Evolutionary conservation across 768 basidiomycete species (phyloP), one percentile per base, ranked within the genome.

Genomic region (Lactifluus rugatus): DNA sequence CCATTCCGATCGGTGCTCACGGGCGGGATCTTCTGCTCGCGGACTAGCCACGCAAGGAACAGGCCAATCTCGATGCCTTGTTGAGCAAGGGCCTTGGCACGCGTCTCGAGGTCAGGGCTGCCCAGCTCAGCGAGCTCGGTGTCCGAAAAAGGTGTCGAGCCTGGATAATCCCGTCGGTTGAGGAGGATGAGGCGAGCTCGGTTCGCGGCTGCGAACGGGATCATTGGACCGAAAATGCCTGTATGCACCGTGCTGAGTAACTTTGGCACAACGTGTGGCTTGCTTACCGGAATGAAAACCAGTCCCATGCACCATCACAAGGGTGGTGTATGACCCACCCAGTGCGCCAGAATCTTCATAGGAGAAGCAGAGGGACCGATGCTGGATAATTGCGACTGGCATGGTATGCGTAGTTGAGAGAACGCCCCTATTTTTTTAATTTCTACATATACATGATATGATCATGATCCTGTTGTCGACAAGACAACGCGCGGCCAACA

Each of bases 91-190:
- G 54, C 56, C 28, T 39, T 50, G 1, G 60, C 56, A 23, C 62
- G 60, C 8, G 47, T 55, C 44, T 36, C 52, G 2, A 54, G 14
- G 25, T 65, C 53, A 6, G 56, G 10, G 26, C 64, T 65, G n/a
- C 36, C 45, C n/a, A 64, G 45, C 23, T 26, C 54, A 26, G 41
- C 59, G 46, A 67, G 58, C 36, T 69, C 68, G 9, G 46, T 44
- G 28, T 50, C 41, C 3, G 60, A 59, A 34, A 62, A 62, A 4
- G 62, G 65, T 14, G 65, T 63, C 19, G 66, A 65, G 6, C 61
- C 61, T 2, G 58, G 62, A 34, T 67, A 69, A 32, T 67, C 68
- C 14, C 68, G 60, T 23, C 65, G 53, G 32, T 65, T 69, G 31
- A 69, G 28, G n/a, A 62, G 41, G 46, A 69, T 52, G 8, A 69